Conservation (phyloP, 352 stramenopile genomes). For the Globisporangium lucens region DNA sequence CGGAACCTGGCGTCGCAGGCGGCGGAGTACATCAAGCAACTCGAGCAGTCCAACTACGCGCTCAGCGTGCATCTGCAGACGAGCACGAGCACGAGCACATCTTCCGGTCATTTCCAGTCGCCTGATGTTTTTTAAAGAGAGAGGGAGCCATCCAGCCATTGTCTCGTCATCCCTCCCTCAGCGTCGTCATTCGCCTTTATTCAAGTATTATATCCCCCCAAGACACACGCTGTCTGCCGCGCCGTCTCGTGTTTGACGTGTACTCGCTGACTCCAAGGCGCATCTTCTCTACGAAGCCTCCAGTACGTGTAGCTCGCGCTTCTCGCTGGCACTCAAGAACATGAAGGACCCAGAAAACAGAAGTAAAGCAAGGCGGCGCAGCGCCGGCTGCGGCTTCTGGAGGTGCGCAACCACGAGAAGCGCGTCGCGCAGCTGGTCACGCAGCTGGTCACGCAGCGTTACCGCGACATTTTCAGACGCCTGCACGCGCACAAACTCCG, state of each 20-base stretch:
- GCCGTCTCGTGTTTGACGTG: too few species aligned
- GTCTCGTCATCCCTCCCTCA: too few species aligned
- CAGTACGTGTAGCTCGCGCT: background rate
- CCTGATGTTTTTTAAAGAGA: constrained; percentile 67
- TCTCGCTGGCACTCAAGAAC: background rate
- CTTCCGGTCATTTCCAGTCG: constrained; percentile 34
- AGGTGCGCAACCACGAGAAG: constrained; percentile 58
- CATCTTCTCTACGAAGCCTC: background rate
- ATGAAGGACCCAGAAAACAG: background rate
- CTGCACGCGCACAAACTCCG: constrained; percentile 41
- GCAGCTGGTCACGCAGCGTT: constrained; percentile 72
- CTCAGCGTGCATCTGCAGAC: constrained; percentile 83
- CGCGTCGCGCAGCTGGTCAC: constrained; percentile 60
- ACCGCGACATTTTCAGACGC: constrained; percentile 57
- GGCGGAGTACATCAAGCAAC: constrained; percentile 81
- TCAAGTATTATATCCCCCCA: constrained; percentile 11
- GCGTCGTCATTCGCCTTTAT: background rate
- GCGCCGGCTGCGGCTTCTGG: constrained; percentile 48
- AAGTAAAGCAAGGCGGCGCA: constrained; percentile 27
- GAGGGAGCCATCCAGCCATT: too few species aligned
- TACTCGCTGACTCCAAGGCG: background rate
- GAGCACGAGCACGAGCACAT: constrained; percentile 68
- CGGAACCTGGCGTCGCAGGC: constrained; percentile 72
- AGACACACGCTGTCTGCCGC: background rate
- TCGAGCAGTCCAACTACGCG: constrained; percentile 87